Base-by-base conservation (phyloP, 495 filamentous ascomycete genomes). In the Sabuloglossum arenarium region DNA sequence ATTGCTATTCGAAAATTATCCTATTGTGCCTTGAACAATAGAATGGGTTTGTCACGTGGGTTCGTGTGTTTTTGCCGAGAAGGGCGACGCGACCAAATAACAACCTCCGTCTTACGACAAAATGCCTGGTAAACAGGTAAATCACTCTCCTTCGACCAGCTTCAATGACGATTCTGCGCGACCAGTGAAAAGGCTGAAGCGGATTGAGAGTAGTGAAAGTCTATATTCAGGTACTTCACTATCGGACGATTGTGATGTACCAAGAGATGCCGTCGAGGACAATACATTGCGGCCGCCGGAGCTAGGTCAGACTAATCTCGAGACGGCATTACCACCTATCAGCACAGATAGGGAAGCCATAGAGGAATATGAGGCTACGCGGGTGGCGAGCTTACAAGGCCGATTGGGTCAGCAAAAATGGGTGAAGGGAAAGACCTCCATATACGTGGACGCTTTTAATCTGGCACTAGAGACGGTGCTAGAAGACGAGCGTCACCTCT, bases 371-470 rank as follows among this genome's bases (percentile, higher is more conserved):
- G 85, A 94, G 64, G 68, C 27, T 64, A 64, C 34, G 67, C 69
- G 29, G 64, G 63, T 32, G 75, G 75, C 76, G 72, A 65, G 62
- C 10, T 52, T 77, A 5, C 67, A 77, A 55, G 68, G 68, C 49
- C 71, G 78, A 14, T 58, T 82, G 45, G 72, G 70, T 39, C 68
- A 77, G 61, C 65, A 74, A 6, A 76, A 72, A 59, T 83, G 80
- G 80, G 63, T 73, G 25, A 73, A 70, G 51, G 79, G 80, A 3
- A 78, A 72, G 63, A 94, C 81, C 61, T 97, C 91, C 4, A 88
- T 98, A 55, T 98, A 98, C 61, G 88, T 96, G 16, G 90, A 98
- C 67, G 91, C 90, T 21, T 98, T 98, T 74, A 94, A 95, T 66
- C 70, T 96, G 16, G 88, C 89, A 19, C 73, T 98, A 45, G 81